Base-by-base conservation (phyloP, 2,329 filamentous ascomycete genomes). In the Celoporthe dispersa region DNA sequence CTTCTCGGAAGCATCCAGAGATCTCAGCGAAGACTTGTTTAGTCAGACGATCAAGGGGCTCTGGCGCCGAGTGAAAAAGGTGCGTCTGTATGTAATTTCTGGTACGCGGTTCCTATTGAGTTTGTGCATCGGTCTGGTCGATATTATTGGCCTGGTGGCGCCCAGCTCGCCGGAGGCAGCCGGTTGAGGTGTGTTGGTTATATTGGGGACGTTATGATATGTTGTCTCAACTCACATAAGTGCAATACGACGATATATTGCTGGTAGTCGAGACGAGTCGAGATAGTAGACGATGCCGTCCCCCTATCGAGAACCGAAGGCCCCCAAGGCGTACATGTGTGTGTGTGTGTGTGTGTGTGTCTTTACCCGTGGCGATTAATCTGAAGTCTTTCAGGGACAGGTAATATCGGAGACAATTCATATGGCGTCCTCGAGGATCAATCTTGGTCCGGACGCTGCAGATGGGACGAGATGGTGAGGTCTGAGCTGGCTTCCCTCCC, bases 91-190 rank as follows among this genome's bases (percentile, higher is more conserved):
- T 25, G 48, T 35, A 66, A 66, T 66, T 59, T 66, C 64, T 51
- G 28, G 31, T 37, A 33, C 11, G 31, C 14, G n/a, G 64, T n/a
- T 37, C 12, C 48, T 66, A 66, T 37, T 59, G 64, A 66, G n/a
- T 22, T 57, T 41, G 51, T 66, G 64, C 64, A 66, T 57, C 53
- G 64, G 64, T 59, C 33, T n/a, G 64, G 64, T 57, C 41, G 53
- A 57, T 33, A 39, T 14, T 44, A 25, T 41, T 37, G 35, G 60
- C 60, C 39, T 44, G 22, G 60, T 31, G 35, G 60, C 60, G 37
- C 37, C 53, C 25, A 16, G 1, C 6, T n/a, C 31, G 55, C 55
- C 28, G 55, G 31, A 37, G 31, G 33, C 8, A n/a, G 31, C 57
- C 57, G 57, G 22, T 48, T 60, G 31, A n/a, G 19, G 31, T 37